Base-by-base conservation (phyloP, 129 eudicot genomes). In the Silybum marianum region DNA sequence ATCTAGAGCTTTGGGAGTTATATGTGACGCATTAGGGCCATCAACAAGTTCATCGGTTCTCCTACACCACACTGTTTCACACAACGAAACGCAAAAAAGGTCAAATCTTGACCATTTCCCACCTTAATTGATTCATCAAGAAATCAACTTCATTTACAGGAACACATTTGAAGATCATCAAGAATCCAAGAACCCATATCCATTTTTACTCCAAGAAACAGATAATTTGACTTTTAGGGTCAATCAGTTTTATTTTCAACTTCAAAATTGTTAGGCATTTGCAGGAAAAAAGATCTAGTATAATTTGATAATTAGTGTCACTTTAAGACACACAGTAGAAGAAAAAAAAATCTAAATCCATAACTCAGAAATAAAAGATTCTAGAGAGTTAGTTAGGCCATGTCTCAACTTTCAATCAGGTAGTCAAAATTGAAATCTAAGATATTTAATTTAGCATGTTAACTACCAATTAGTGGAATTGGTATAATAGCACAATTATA, bases 1-100 rank as follows among this genome's bases (percentile, higher is more conserved):
- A 74, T 96, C 98, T 76, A 96, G 84, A 71, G 99, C 99, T 76
- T 82, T 77, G 11, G 99, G 99, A 19, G 99, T 96, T 84, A 96
- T 96, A 78, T 96, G 99, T 18, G 99, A 88, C 38, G 98, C 99
- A 79, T 96, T 96, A 60, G 99, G 99, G 40, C 99, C 99, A 86
- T 96, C 99, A 67, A 96, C 99, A 76, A 96, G 97, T 85, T 96
- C 99, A 82, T 96, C 99, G 0, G 99, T 96, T 92, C 99, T 96
- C 83, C 98, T 91, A 88, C 99, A 93, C 99, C 99, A 96, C 36
- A 93, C 99, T 96, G 91, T 80, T 81, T 62, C 22, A 39, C 73
- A 34, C 77, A 73, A 32, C 32, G 14, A 7, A 84, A 36, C 62
- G 22, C 13, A 7, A 65, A 62, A n/a, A 76, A 46, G 48, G 48